A percentile compares a stretch with the other conserved stretches of the same genome.
Conservation (phyloP, 148 eudicot species). For the Fagopyrum homotropicum region DNA sequence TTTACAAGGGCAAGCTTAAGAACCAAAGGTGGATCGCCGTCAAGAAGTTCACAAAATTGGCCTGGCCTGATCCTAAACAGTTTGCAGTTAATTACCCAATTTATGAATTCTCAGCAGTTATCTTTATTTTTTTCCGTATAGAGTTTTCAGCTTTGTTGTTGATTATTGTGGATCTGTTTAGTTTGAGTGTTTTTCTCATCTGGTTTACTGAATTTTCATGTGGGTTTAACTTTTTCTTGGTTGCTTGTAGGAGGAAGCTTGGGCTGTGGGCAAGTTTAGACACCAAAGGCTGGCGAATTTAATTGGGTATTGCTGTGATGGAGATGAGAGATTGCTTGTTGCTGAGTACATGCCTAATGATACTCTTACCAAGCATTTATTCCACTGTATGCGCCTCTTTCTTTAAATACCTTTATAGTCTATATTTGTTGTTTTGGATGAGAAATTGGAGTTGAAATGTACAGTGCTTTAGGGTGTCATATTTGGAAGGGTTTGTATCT, state of each 20-base stretch:
- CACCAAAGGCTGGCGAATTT: conserved; percentile 20
- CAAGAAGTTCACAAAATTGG: conserved; percentile 65
- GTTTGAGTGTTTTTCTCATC: conserved; percentile 10
- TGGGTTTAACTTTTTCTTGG: background rate
- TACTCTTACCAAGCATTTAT: conserved; percentile 21
- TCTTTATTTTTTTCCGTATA: background rate
- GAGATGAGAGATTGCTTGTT: conserved; percentile 23
- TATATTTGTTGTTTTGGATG: background rate
- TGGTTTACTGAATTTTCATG: conserved; percentile 10
- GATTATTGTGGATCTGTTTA: background rate
- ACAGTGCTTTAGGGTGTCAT: background rate
- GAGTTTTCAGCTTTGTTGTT: conserved; percentile 2
- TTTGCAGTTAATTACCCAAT: conserved; percentile 41
- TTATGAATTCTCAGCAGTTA: background rate
- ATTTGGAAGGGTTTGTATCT: background rate
- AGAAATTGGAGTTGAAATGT: background rate
- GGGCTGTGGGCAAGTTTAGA: conserved; percentile 19
- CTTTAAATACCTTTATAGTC: background rate
- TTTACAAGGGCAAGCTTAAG: conserved; percentile 59
- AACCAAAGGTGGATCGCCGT: conserved; percentile 74
- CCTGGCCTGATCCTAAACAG: conserved; percentile 88
- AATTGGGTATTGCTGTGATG: conserved; percentile 23
- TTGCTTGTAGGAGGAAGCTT: conserved; percentile 16
- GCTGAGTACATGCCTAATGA: conserved; percentile 21
- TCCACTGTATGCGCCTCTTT: conserved; percentile 16